Evolutionary conservation across 2,329 filamentous ascomycete genomes (phyloP).

Genomic region (Alternaria brassicae): DNA sequence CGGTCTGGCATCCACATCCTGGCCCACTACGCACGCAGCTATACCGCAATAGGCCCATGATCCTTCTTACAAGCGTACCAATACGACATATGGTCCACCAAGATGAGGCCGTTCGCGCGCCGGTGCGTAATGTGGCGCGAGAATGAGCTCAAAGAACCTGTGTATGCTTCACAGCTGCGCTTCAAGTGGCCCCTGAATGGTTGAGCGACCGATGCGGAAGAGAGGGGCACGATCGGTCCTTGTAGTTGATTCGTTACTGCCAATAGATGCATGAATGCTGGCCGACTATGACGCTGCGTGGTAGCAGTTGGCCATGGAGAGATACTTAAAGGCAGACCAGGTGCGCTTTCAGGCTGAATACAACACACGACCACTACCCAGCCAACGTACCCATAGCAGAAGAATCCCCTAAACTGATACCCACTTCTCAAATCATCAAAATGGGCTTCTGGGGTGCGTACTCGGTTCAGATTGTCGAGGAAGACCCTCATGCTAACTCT

Average conservation of each 20-base stretch:
- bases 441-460: constrained; percentile 56
- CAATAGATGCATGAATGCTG: not conserved
- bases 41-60: constrained; percentile 22
- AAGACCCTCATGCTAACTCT: not conserved
- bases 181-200: constrained; percentile 31
- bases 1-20: constrained; percentile 10
- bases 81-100: constrained; percentile 24
- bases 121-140: constrained; percentile 28
- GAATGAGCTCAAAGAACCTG: constrained; percentile 10
- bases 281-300: constrained; percentile 21
- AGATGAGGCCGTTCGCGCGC: not conserved
- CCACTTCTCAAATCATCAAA: constrained; percentile 24
- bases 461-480: not conserved
- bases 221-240: constrained; percentile 33
- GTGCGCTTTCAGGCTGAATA: not conserved
- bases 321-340: constrained; percentile 22
- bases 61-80: constrained; percentile 18
- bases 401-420: not conserved
- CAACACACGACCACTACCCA: not conserved
- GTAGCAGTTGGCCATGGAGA: constrained; percentile 5
- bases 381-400: not conserved
- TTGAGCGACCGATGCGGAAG: constrained; percentile 23
- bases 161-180: constrained; percentile 23
- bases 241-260: constrained; percentile 13
- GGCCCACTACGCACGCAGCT: constrained; percentile 37